Base-by-base conservation (phyloP, 106 monocot genomes). In the Posidonia australis region DNA sequence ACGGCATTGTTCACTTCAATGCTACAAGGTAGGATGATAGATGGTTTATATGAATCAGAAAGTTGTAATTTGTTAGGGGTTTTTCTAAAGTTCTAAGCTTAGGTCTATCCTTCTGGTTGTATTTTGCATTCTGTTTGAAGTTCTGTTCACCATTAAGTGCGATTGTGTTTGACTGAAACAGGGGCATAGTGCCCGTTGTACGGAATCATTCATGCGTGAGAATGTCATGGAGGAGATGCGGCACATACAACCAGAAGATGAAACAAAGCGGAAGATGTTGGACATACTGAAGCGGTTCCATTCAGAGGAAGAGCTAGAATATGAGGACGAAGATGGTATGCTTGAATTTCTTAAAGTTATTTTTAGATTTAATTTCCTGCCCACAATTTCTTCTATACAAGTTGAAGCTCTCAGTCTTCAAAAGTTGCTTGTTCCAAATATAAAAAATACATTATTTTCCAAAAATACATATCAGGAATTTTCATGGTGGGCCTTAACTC, bases 171-270 rank as follows among this genome's bases (percentile, higher is more conserved):
- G 14, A 31, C 57, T 61, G 51, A 53, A 21, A 46, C 64, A 92
- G 87, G 67, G 78, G 51, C 96, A 96, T 59, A 83, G 80, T 51
- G 51, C 80, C 51, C 79, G 82, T 0, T 96, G 96, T 77, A 90
- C 96, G 18, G 96, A 96, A 46, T 90, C 90, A n/a, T 96, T 96
- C 73, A 96, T 87, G 87, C 72, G 79, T 44, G 96, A 96, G 29
- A 96, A 96, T 80, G 96, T 96, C 7, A 74, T 84, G 77, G 82
- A 80, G 27, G 90, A 87, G 80, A 62, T 96, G 84, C 67, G 74
- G 45, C 81, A 84, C 41, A 67, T 96, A 20, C 80, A 74, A 27
- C 82, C 82, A 19, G 78, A 85, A 42, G 82, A 87, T 46, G 90
- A 87, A 52, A 73, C 80, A 26, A 96, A 81, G 77, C 78, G 66